Evolutionary conservation across 345 rosid species (phyloP).

Genomic region (Psidium guajava): DNA sequence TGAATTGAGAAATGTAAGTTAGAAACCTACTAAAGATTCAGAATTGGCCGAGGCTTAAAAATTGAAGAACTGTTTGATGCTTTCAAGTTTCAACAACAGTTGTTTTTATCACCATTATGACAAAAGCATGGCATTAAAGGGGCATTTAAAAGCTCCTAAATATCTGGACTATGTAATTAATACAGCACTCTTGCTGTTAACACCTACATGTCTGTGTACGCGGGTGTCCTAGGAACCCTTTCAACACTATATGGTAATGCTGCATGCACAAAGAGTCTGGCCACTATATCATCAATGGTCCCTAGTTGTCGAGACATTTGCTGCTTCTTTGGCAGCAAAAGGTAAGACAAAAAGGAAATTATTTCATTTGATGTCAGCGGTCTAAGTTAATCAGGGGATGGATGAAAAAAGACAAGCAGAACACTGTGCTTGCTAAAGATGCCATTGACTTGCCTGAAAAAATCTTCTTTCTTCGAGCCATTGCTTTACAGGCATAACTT

Average conservation of each 20-base stretch:
- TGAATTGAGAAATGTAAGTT: not conserved
- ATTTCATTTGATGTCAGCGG: not conserved
- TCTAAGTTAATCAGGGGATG: not conserved
- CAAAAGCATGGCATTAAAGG: not conserved
- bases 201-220: not conserved
- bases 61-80: not conserved
- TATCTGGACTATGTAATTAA: not conserved
- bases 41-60: not conserved
- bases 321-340: not conserved
- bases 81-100: not conserved
- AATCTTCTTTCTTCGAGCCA: slow-evolving; percentile 41
- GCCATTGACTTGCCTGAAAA: slow-evolving; percentile 20
- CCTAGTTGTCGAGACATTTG: not conserved
- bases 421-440: not conserved
- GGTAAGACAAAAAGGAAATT: not conserved
- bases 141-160: not conserved
- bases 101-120: not conserved
- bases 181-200: not conserved
- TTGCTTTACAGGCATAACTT: slow-evolving; percentile 41
- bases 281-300: not conserved
- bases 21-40: not conserved
- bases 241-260: not conserved
- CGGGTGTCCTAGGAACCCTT: not conserved
- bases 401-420: not conserved
- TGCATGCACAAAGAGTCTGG: not conserved